phyloP scores from a whole-genome alignment of 2,329 filamentous ascomycete genomes.

The Nemania sp. region DNA sequence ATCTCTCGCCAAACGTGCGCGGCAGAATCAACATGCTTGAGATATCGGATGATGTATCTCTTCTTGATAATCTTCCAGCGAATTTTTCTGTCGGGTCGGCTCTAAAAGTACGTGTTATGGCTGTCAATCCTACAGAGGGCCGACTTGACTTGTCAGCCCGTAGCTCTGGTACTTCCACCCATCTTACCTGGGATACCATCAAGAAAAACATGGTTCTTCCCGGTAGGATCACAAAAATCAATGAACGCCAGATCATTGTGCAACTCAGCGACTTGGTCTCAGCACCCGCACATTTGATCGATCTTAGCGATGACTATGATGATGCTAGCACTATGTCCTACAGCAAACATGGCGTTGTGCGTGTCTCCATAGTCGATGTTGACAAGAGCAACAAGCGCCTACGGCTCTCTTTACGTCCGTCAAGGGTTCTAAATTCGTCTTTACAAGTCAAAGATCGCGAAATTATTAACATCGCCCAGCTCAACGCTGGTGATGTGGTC shows the following conservation, averaged over 20 bases:
- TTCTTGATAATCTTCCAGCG: slow-evolving; percentile 78
- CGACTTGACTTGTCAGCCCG: slow-evolving; percentile 87
- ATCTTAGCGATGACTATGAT: slow-evolving; percentile 87
- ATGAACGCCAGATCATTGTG: slow-evolving; percentile 84
- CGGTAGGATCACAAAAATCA: slow-evolving; percentile 85
- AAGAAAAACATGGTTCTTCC: slow-evolving; percentile 84
- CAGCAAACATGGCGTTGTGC: slow-evolving; percentile 86
- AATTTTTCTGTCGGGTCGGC: slow-evolving; percentile 94
- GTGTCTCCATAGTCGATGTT: slow-evolving; percentile 85
- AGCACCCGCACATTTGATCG: slow-evolving; percentile 83
- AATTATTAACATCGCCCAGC: slow-evolving; percentile 75
- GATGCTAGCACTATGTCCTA: slow-evolving; percentile 80
- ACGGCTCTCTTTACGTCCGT: slow-evolving; percentile 84
- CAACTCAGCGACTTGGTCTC: slow-evolving; percentile 85
- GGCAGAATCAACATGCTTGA: slow-evolving; percentile 87
- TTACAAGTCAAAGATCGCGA: slow-evolving; percentile 84
- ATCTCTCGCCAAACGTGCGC: slow-evolving; percentile 86
- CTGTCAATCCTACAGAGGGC: slow-evolving; percentile 77
- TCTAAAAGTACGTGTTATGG: slow-evolving; percentile 81
- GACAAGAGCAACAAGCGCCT: slow-evolving; percentile 88
- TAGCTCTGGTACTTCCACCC: slow-evolving; percentile 67
- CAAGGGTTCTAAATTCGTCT: slow-evolving; percentile 88
- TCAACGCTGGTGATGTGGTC: slow-evolving; percentile 81
- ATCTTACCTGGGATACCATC: slow-evolving; percentile 76
- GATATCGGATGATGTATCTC: slow-evolving; percentile 85